Evolutionary conservation across 495 filamentous ascomycete genomes (phyloP).

Genomic region (Podospora comata): DNA sequence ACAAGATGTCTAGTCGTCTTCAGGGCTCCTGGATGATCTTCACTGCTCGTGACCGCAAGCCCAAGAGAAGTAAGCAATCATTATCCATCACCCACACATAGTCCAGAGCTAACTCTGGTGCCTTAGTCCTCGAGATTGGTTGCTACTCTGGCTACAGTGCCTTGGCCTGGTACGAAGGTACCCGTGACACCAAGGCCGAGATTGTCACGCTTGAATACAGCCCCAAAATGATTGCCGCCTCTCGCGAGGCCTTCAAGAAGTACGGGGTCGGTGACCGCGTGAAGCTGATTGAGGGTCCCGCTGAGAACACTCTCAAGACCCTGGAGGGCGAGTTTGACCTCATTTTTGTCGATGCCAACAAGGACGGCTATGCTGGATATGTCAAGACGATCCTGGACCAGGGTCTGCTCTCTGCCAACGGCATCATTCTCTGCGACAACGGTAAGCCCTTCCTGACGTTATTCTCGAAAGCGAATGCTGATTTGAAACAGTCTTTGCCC

Average conservation of each 20-base stretch:
- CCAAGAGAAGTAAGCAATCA: neutral
- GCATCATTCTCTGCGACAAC: neutral
- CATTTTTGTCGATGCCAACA: neutral
- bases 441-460: neutral
- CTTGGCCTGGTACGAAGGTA: neutral
- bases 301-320: neutral
- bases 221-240: slow-evolving; percentile 2
- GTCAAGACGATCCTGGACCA: neutral
- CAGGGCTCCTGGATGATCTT: neutral
- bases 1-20: neutral
- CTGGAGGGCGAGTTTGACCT: neutral
- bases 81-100: too few species aligned
- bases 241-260: neutral
- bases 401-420: neutral
- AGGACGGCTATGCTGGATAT: neutral
- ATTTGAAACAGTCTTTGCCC: neutral
- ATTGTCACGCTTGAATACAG: neutral
- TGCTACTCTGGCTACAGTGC: neutral
- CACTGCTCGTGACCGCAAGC: neutral
- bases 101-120: too few species aligned
- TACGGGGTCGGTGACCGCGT: neutral
- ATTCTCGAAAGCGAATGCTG: neutral
- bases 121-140: neutral
- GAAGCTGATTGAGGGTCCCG: neutral
- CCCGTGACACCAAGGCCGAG: neutral